Evolutionary conservation across 768 basidiomycete genomes (phyloP).

Genomic region (Phlebiopsis flavidoalba): DNA sequence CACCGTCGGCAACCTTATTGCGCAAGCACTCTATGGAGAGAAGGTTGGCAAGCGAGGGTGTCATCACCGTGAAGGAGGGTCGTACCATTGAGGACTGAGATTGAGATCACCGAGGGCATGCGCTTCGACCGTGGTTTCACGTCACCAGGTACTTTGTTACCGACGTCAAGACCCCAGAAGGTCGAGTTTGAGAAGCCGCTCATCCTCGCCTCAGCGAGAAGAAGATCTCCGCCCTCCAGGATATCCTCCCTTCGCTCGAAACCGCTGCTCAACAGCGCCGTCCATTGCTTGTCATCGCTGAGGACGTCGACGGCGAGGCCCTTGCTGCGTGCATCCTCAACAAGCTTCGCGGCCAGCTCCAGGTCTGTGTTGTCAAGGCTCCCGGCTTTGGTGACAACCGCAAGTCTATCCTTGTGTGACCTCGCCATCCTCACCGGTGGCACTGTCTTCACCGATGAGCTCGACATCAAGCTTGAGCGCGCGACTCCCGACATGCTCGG

Average conservation of each 20-base stretch:
- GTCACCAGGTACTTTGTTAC: conserved; percentile 98
- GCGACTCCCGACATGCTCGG: conserved; percentile 87
- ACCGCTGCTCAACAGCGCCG: conserved; percentile 76
- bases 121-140: conserved; percentile 98
- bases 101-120: conserved; percentile 99
- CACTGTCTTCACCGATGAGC: conserved; percentile 88
- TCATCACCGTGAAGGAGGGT: conserved; percentile 99
- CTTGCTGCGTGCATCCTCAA: conserved; percentile 97
- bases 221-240: conserved; percentile 93
- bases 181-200: conserved; percentile 96
- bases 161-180: conserved; percentile 93
- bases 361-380: conserved; percentile 92
- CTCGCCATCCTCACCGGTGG: conserved; percentile 96
- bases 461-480: conserved; percentile 96
- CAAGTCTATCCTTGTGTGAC: conserved; percentile 95
- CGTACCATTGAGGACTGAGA: conserved; percentile 97
- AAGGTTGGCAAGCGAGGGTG: conserved; percentile 99
- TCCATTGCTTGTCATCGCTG: conserved; percentile 93
- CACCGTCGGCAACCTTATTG: conserved; percentile 94
- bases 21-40: conserved; percentile 99
- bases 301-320: conserved; percentile 97
- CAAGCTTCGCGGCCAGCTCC: conserved; percentile 97
- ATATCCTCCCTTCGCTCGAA: conserved; percentile 91
- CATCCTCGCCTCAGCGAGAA: conserved; percentile 93
- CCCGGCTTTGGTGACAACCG: conserved; percentile 99